Base-by-base conservation (phyloP, 768 basidiomycete genomes). In the Rhodotorula graminis region DNA sequence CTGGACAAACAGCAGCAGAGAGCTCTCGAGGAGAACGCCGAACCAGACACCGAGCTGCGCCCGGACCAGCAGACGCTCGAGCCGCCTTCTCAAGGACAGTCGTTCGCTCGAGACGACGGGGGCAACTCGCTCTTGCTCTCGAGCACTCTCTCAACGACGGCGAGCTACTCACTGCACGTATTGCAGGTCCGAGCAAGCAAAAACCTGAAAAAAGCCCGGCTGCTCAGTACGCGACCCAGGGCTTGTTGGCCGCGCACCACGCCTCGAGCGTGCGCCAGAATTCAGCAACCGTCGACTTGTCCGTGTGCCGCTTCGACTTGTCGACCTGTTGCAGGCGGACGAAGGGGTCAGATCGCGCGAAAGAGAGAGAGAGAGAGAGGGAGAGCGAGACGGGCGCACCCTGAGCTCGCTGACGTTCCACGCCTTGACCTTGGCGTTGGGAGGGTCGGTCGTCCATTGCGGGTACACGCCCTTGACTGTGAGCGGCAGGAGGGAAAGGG, bases 381-480 rank as follows among this genome's bases (percentile, higher is more conserved):
- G 25, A 27, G 9, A 52, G 4, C 31, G 37, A 37, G n/a, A 33
- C 40, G 47, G 19, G 52, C 67, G 63, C 65, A 91, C 94, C 86
- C 92, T 93, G 73, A 97, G 85, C 79, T 95, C 91, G 0, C 90
- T 90, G 27, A 99, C 95, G 76, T 97, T 97, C 96, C 96, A 98
- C 72, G 95, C 92, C 80, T 90, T 90, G 74, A 95, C 90, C 75
- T 89, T 91, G 0, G 87, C 80, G 74, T 96, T 95, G 31, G 89
- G 88, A 15, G 92, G 90, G 76, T 96, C 93, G 77, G 92, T 93
- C 57, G 90, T 86, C 90, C 93, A 93, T n/a, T 92, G 87, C 31
- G 97, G 89, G 80, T 96, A 92, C 37, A 99, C 85, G 3, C 96
- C 96, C 81, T 95, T 95, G 40, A 99, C 95, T 97, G 75, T 27